Percentiles rank a stretch among this genome's conserved stretches.
Conservation (phyloP, 495 filamentous ascomycete species). For the Aspergillus bridgeri region DNA sequence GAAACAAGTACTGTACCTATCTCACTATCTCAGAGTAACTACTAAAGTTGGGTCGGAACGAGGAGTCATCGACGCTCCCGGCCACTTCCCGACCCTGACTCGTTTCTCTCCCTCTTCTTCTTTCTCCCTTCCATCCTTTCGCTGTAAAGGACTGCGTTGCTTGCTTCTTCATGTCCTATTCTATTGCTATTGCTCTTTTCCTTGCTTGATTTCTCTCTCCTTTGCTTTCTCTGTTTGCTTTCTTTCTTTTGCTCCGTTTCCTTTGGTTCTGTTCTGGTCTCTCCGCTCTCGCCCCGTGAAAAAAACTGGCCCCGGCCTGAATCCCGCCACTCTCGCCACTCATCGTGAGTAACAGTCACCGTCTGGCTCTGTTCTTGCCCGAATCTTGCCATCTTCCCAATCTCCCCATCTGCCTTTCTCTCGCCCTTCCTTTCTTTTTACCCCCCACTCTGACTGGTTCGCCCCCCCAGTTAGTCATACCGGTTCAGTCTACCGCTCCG, state of each 20-base stretch:
- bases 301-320: conserved; percentile 21
- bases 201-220: not conserved
- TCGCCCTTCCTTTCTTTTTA: not conserved
- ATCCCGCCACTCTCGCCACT: conserved; percentile 24
- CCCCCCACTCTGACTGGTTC: conserved; percentile 9
- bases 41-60: conserved; percentile 5
- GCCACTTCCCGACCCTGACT: conserved; percentile 5
- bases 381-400: conserved; percentile 12
- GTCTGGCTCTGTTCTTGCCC: conserved; percentile 7
- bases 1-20: too few relatives aligned
- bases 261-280: conserved; percentile 5
- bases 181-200: conserved; percentile 1
- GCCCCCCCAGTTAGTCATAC: conserved; percentile 19
- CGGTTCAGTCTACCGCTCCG: conserved; percentile 13
- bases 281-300: conserved; percentile 6
- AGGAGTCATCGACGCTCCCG: conserved; percentile 1
- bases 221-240: not conserved
- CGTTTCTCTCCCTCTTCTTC: conserved; percentile 3
- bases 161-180: conserved; percentile 1
- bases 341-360: conserved; percentile 22
- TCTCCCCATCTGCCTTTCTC: conserved; percentile 4
- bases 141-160: not conserved
- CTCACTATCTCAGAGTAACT: too few relatives aligned
- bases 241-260: not conserved
- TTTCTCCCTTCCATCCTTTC: not conserved